Conservation (phyloP, 2,329 filamentous ascomycete species). For the Fusarium neocosmosporiellum region DNA sequence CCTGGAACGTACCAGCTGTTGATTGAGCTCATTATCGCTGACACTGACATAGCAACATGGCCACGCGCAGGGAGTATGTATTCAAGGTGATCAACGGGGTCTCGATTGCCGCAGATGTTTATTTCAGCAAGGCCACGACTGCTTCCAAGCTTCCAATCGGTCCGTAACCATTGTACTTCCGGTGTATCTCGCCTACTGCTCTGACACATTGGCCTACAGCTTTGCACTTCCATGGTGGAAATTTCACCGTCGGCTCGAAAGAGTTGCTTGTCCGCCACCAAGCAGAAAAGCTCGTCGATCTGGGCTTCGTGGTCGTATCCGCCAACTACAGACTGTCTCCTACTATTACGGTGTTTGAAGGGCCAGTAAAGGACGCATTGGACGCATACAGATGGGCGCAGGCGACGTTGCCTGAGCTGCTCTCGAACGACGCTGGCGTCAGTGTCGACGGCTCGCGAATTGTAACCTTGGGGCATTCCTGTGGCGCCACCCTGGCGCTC, state of each 20-base stretch:
- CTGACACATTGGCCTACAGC: not conserved
- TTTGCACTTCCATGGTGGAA: conserved; percentile 1
- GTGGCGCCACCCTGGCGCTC: not conserved
- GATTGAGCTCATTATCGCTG: not conserved
- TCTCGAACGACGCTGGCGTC: not conserved
- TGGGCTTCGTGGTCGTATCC: not conserved
- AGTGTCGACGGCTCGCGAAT: not conserved
- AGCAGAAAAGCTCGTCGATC: not conserved
- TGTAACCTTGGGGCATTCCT: not conserved
- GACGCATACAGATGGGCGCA: not conserved
- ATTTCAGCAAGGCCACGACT: not conserved
- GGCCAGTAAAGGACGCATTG: not conserved
- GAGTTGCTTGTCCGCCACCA: not conserved
- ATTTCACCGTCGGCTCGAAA: not conserved
- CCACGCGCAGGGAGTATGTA: not conserved
- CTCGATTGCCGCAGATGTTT: not conserved
- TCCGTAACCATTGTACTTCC: not conserved
- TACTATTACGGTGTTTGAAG: conserved; percentile 3
- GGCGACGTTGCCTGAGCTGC: not conserved
- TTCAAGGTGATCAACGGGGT: not conserved
- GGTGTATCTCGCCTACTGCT: not conserved
- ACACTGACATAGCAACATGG: not conserved
- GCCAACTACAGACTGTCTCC: conserved; percentile 2
- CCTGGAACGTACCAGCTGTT: not conserved
- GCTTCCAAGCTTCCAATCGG: conserved; percentile 1